Percentiles rank a stretch among this genome's conserved stretches.
These are phyloP conservation scores for Dysphania ambrosioides DNA, from an alignment of 148 eudicot genomes.

Conservation along the genomic window DNA sequence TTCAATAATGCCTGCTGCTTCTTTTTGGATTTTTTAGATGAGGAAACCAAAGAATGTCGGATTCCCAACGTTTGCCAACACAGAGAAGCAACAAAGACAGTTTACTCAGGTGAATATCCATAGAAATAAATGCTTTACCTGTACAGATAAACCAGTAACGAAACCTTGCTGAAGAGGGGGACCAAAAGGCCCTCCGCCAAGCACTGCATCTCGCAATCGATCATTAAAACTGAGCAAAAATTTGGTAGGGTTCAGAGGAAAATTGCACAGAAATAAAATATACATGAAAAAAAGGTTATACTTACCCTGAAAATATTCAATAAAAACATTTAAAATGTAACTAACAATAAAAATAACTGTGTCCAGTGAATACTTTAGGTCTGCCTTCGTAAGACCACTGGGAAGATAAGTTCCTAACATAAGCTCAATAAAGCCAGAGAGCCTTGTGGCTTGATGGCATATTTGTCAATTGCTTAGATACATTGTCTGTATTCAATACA, in stretches of 20 bases:
- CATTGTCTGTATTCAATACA: not conserved
- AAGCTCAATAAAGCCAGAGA: not conserved
- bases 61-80: not conserved
- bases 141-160: slow-evolving; percentile 75
- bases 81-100: not conserved
- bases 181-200: slow-evolving; percentile 98
- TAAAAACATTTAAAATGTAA: no score
- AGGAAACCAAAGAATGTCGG: not conserved
- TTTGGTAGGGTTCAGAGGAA: slow-evolving; percentile 2
- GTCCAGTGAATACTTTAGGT: not conserved
- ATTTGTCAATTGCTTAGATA: not conserved
- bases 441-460: not conserved
- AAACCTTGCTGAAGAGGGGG: slow-evolving; percentile 96
- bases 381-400: not conserved
- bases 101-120: not conserved
- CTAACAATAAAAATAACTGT: not conserved
- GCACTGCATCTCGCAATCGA: slow-evolving; percentile 90
- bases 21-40: not conserved
- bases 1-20: not conserved
- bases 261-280: no score
- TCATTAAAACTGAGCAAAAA: slow-evolving; percentile 78
- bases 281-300: no score
- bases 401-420: not conserved
- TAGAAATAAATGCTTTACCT: slow-evolving; percentile 44
- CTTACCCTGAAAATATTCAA: no score